Percentiles rank a stretch among this genome's conserved stretches.
These are phyloP conservation scores for Gossypium stocksii DNA, from an alignment of 345 rosid genomes.

Conservation along the genomic window DNA sequence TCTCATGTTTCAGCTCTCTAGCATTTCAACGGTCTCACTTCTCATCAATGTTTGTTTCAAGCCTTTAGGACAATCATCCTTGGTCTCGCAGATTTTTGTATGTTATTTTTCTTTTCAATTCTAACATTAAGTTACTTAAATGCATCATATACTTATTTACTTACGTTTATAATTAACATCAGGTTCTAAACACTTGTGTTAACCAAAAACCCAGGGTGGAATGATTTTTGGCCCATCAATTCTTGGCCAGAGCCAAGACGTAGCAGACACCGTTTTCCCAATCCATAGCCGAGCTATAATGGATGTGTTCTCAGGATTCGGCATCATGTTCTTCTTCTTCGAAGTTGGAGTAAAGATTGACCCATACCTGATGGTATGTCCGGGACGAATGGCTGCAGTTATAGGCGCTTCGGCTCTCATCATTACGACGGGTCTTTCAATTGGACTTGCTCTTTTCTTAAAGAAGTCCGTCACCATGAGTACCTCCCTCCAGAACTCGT, in stretches of 20 bases:
- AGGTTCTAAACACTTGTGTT: neutral
- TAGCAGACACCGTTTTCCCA: conserved; percentile 20
- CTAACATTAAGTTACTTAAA: neutral
- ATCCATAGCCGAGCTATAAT: neutral
- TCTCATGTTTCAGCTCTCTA: conserved; percentile 5
- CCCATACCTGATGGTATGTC: neutral
- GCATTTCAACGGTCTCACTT: neutral
- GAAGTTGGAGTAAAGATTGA: conserved; percentile 14
- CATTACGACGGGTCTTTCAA: neutral
- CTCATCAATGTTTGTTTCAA: neutral
- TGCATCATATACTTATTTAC: too few species aligned
- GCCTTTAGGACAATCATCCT: conserved; percentile 3
- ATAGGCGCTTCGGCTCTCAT: neutral
- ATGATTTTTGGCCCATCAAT: conserved; percentile 24
- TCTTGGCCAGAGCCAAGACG: neutral
- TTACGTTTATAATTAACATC: too few species aligned
- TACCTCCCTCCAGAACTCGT: neutral
- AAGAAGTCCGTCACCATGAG: neutral
- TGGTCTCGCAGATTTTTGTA: neutral
- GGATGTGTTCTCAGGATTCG: conserved; percentile 20
- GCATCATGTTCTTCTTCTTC: conserved; percentile 24
- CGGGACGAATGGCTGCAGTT: conserved; percentile 12
- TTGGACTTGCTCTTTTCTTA: neutral
- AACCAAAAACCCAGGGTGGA: conserved; percentile 24
- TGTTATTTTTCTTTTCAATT: neutral